Conservation (phyloP, 2,329 filamentous ascomycete genomes). For the Beauveria medogensis region DNA sequence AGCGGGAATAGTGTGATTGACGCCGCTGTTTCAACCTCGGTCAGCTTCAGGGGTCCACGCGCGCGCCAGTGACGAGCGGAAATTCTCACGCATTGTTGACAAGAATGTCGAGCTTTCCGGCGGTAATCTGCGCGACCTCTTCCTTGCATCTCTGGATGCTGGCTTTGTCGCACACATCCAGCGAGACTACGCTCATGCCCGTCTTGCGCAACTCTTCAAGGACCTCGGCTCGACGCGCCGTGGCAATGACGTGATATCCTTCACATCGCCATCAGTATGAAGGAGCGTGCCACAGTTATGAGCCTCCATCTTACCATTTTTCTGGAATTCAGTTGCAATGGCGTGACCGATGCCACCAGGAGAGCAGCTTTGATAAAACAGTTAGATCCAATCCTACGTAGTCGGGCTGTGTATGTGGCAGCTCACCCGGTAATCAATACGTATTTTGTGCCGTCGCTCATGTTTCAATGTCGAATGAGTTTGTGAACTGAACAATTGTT, state of each 20-base stretch:
- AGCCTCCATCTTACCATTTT: not conserved
- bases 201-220: slow-evolving; percentile 35
- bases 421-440: slow-evolving; percentile 44
- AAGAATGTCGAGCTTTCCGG: slow-evolving; percentile 47
- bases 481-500: not conserved
- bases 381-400: not conserved
- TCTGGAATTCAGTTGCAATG: slow-evolving; percentile 31
- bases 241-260: slow-evolving; percentile 49
- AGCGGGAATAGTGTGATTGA: slow-evolving; percentile 43
- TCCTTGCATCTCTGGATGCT: slow-evolving; percentile 42
- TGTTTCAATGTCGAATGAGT: not conserved
- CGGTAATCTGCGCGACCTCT: slow-evolving; percentile 39
- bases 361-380: slow-evolving; percentile 39
- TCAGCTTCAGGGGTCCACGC: not conserved
- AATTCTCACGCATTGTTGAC: slow-evolving; percentile 47
- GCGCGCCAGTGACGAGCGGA: not conserved
- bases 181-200: slow-evolving; percentile 41
- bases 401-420: not conserved
- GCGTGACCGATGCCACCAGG: slow-evolving; percentile 51
- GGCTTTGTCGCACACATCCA: slow-evolving; percentile 45
- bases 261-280: slow-evolving; percentile 10
- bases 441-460: slow-evolving; percentile 25
- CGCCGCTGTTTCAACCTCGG: slow-evolving; percentile 13
- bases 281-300: slow-evolving; percentile 12
- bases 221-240: slow-evolving; percentile 42